A percentile compares a stretch with the other conserved stretches of the same genome.
phyloP scores from a whole-genome alignment of 805 yeast genomes.

The Zygosaccharomyces bisporus region DNA sequence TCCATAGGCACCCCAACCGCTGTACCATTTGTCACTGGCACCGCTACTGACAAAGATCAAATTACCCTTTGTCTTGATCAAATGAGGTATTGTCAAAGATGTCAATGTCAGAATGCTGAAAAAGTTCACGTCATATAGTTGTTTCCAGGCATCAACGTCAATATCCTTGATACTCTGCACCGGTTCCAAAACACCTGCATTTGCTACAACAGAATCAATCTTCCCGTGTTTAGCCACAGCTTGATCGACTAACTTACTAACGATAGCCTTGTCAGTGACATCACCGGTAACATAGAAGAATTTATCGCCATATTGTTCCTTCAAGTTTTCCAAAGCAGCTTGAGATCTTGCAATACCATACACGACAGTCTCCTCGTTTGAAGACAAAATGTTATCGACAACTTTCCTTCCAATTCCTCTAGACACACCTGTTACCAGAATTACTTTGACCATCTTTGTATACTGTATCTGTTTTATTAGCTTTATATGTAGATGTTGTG shows the following conservation, averaged over 20 bases:
- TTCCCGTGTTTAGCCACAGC: slow-evolving; percentile 51
- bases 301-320: slow-evolving; percentile 45
- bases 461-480: not conserved
- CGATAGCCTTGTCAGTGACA: slow-evolving; percentile 41
- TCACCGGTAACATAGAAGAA: slow-evolving; percentile 59
- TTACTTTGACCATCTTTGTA: slow-evolving; percentile 27
- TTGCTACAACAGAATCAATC: slow-evolving; percentile 63
- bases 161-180: slow-evolving; percentile 47
- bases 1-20: slow-evolving; percentile 85
- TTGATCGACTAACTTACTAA: slow-evolving; percentile 38
- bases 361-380: slow-evolving; percentile 50
- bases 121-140: slow-evolving; percentile 68
- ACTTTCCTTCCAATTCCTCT: slow-evolving; percentile 80
- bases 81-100: slow-evolving; percentile 50
- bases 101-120: slow-evolving; percentile 69
- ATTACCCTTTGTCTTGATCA: slow-evolving; percentile 53
- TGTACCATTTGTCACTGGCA: slow-evolving; percentile 54
- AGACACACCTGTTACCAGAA: slow-evolving; percentile 61
- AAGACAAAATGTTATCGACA: slow-evolving; percentile 46
- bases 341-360: slow-evolving; percentile 60
- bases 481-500: not conserved
- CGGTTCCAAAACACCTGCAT: slow-evolving; percentile 83
- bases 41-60: slow-evolving; percentile 86
- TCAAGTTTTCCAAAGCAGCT: slow-evolving; percentile 43
- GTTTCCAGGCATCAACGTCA: slow-evolving; percentile 54